These are phyloP conservation scores for Cladosporium sp. DNA, from an alignment of 2,329 filamentous ascomycete genomes.

Conservation along the genomic window DNA sequence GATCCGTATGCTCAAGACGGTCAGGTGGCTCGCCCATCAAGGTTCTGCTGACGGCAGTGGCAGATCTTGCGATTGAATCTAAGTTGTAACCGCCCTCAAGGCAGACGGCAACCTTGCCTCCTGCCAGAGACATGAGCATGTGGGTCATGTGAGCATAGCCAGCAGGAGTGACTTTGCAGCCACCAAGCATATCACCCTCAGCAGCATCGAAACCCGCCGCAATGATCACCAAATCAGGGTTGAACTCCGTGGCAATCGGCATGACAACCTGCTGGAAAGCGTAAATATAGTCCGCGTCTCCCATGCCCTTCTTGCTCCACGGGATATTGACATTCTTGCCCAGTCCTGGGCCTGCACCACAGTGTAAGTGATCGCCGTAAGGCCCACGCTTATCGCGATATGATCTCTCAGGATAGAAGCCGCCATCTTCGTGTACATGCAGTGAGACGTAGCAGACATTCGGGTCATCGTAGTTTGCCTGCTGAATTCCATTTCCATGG, in stretches of 20 bases:
- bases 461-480: slow-evolving; percentile 90
- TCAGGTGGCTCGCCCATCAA: slow-evolving; percentile 92
- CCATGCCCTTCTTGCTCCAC: slow-evolving; percentile 71
- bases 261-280: slow-evolving; percentile 95
- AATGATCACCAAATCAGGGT: slow-evolving; percentile 90
- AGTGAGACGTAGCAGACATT: slow-evolving; percentile 95
- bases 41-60: slow-evolving; percentile 82
- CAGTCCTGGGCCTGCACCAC: slow-evolving; percentile 52
- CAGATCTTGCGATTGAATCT: slow-evolving; percentile 84
- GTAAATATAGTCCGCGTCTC: slow-evolving; percentile 92
- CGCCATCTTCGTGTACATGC: slow-evolving; percentile 80
- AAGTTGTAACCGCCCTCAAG: slow-evolving; percentile 96
- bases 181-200: slow-evolving; percentile 85
- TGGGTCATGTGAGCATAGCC: slow-evolving; percentile 99
- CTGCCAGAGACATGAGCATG: slow-evolving; percentile 93
- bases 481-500: slow-evolving; percentile 87
- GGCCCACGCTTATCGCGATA: slow-evolving; percentile 52
- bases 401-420: slow-evolving; percentile 70
- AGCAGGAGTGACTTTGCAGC: slow-evolving; percentile 82
- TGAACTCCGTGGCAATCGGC: slow-evolving; percentile 90
- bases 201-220: slow-evolving; percentile 96
- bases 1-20: slow-evolving; percentile 44
- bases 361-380: slow-evolving; percentile 57
- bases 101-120: slow-evolving; percentile 85
- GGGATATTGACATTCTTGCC: slow-evolving; percentile 66